A percentile compares a stretch with the other conserved stretches of the same genome.
These are phyloP conservation scores for Phaeophleospora eucalypticola DNA, from an alignment of 2,329 filamentous ascomycete genomes.

Conservation along the genomic window DNA sequence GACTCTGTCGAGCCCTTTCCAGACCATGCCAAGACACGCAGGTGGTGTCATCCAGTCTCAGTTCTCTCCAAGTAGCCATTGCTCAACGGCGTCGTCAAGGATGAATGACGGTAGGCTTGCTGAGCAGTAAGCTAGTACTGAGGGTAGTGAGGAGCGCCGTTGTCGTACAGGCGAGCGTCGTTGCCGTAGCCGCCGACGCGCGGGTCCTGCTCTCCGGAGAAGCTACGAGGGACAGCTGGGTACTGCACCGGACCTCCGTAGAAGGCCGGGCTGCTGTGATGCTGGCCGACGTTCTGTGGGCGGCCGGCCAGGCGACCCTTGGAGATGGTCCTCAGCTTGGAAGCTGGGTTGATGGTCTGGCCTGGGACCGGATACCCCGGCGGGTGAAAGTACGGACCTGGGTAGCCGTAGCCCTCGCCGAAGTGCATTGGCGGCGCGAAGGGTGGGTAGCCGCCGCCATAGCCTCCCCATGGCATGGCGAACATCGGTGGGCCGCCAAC, in stretches of 20 bases:
- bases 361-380: not conserved
- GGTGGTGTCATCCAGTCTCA: not conserved
- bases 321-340: conserved; percentile 17
- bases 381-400: not conserved
- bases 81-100: conserved; percentile 1
- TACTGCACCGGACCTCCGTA: not conserved
- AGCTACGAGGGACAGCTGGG: conserved; percentile 3
- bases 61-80: not conserved
- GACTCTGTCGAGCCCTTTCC: not conserved
- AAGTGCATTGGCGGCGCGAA: not conserved
- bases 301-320: conserved; percentile 20
- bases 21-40: not conserved
- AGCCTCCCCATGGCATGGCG: not conserved
- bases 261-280: conserved; percentile 5
- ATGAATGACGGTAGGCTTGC: not conserved
- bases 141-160: not conserved
- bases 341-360: conserved; percentile 13
- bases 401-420: conserved; percentile 4
- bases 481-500: conserved; percentile 5
- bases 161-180: conserved; percentile 1
- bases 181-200: conserved; percentile 3
- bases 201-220: conserved; percentile 1
- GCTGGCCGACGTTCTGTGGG: conserved; percentile 18
- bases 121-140: not conserved
- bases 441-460: not conserved